Conservation (phyloP, 352 stramenopile species). For the Elongisporangium anandrum region DNA sequence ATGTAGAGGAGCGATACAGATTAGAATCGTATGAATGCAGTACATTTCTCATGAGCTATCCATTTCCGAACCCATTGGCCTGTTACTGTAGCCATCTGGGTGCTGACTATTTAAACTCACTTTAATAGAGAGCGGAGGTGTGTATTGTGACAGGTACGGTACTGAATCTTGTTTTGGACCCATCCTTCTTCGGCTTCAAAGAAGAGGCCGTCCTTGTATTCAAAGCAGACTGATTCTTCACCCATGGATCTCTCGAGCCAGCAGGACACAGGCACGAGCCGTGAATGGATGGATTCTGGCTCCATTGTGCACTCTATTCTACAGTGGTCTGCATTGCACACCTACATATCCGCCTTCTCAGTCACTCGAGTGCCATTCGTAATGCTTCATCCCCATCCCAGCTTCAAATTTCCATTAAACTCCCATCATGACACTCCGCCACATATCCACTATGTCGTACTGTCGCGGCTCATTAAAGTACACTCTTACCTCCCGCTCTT, state of each 20-base stretch:
- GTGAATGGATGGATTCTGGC: background rate
- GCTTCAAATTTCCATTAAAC: background rate
- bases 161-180: background rate
- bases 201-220: background rate
- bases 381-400: background rate
- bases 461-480: constrained; percentile 1
- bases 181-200: background rate
- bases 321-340: background rate
- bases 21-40: background rate
- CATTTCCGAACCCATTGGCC: background rate
- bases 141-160: background rate
- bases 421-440: background rate
- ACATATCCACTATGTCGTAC: background rate
- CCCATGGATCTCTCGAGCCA: background rate
- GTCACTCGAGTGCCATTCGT: background rate
- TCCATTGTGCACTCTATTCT: background rate
- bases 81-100: background rate
- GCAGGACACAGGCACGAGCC: too few species aligned
- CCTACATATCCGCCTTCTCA: background rate
- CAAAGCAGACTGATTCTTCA: background rate
- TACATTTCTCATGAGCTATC: background rate
- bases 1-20: background rate
- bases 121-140: background rate
- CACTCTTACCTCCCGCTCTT: background rate
- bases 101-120: background rate